A percentile compares a stretch with the other conserved stretches of the same genome.
Conservation (phyloP, 2,329 filamentous ascomycete species). For the Pseudodiploospora longispora region DNA sequence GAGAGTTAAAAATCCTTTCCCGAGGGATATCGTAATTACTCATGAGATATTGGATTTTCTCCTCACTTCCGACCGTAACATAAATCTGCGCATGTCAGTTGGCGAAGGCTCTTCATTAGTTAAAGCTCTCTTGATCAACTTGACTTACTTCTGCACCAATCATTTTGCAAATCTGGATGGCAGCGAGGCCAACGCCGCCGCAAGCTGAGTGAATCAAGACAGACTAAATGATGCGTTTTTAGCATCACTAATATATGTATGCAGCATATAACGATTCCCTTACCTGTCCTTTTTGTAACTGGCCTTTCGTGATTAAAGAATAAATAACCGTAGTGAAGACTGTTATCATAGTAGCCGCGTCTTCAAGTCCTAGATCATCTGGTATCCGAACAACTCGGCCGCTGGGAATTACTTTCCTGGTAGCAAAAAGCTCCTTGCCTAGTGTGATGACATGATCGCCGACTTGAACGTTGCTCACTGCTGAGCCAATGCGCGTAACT, state of each 20-base stretch:
- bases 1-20: conserved; percentile 26
- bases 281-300: conserved; percentile 6
- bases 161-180: conserved; percentile 3
- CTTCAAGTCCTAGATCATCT: conserved; percentile 16
- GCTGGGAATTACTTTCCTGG: background rate
- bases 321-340: conserved; percentile 22
- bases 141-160: conserved; percentile 11
- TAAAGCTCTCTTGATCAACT: background rate
- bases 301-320: conserved; percentile 11
- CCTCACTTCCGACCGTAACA: conserved; percentile 24
- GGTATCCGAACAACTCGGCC: conserved; percentile 19
- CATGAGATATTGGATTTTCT: conserved; percentile 27
- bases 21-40: conserved; percentile 21
- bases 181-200: conserved; percentile 5
- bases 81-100: conserved; percentile 23
- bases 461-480: conserved; percentile 11
- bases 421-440: conserved; percentile 1
- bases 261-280: background rate
- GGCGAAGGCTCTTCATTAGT: background rate
- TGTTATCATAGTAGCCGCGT: conserved; percentile 21
- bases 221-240: background rate
- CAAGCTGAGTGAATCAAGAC: conserved; percentile 6
- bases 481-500: conserved; percentile 10
- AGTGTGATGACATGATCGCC: conserved; percentile 26
- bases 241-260: background rate